Evolutionary conservation across 2,329 filamentous ascomycete species (phyloP), one percentile per base, ranked within the genome.

Genomic region (Phialocephala subalpina): DNA sequence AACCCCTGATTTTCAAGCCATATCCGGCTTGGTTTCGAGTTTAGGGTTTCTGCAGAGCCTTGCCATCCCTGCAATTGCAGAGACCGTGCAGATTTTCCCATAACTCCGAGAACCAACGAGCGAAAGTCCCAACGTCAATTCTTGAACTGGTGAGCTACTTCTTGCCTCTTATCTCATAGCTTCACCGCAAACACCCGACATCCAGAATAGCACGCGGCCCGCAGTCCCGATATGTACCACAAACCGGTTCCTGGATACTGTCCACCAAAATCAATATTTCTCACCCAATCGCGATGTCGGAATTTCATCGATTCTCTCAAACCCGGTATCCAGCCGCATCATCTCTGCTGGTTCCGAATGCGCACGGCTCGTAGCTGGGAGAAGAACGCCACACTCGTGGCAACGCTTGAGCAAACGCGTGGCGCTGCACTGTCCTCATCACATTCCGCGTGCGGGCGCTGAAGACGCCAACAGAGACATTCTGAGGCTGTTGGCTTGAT

Each of bases 1-100:
- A 49, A 49, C 45, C 45, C 45, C 45, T 49, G n/a, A 3, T 22
- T 49, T 49, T n/a, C 45, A 49, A 49, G 45, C 45, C 45, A 49
- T n/a, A 25, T 22, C n/a, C 45, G 7, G n/a, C 9, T 49, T 18
- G 45, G n/a, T n/a, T 25, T 33, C 29, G 29, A 33, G 45, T 20
- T 49, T 22, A 49, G n/a, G n/a, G n/a, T 49, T 49, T 18, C 14
- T 53, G 45, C 45, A 49, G 29, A 5, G 29, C 14, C 16, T 42
- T 5, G 11, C 22, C 18, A 22, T 49, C 45, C 45, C 20, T 49
- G 45, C 45, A 20, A 49, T 49, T 12, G 45, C 45, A 49, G n/a
- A n/a, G 20, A n/a, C 45, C 45, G 20, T 33, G 49, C 14, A 29
- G 7, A 8, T 25, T 8, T 20, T 11, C 18, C 18, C 6, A 49